Conservation (phyloP, 1,284 basidiomycete species). For the Ganoderma lingzhi region DNA sequence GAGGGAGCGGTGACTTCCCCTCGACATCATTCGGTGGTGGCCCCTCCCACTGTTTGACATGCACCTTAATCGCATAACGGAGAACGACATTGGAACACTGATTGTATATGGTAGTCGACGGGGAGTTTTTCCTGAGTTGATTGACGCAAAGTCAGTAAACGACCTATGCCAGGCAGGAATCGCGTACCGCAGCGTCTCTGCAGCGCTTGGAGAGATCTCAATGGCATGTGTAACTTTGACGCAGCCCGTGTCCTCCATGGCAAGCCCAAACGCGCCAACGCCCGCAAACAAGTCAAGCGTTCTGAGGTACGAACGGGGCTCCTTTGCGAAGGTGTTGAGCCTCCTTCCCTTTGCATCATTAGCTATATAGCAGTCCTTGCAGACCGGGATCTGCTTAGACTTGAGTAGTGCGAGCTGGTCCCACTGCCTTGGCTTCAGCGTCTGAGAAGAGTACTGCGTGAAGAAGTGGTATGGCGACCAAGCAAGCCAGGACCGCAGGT, state of each 20-base stretch:
- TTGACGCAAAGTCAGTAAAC: constrained; percentile 3
- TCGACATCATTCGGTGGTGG: constrained; percentile 45
- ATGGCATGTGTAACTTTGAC: constrained; percentile 69
- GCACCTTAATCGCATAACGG: constrained; percentile 58
- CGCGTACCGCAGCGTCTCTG: constrained; percentile 52
- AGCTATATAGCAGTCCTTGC: constrained; percentile 52
- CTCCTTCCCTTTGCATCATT: constrained; percentile 42
- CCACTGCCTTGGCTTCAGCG: constrained; percentile 51
- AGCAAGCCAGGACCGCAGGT: constrained; percentile 56
- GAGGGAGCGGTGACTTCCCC: constrained; percentile 44
- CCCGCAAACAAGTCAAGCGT: constrained; percentile 74
- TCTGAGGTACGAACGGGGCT: constrained; percentile 45
- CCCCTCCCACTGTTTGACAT: constrained; percentile 46
- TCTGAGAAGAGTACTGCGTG: constrained; percentile 55
- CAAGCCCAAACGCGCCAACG: constrained; percentile 68
- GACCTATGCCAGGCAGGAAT: constrained; percentile 46
- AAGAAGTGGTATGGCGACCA: constrained; percentile 66
- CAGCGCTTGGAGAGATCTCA: constrained; percentile 77
- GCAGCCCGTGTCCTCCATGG: constrained; percentile 57
- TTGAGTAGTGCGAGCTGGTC: constrained; percentile 39
- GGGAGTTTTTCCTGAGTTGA: constrained; percentile 52
- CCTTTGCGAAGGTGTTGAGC: constrained; percentile 34
- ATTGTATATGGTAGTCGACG: constrained; percentile 54
- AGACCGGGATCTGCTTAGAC: constrained; percentile 51
- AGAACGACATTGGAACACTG: constrained; percentile 71